Evolutionary conservation across 345 rosid species (phyloP).

Genomic region (Eutrema japonicum): DNA sequence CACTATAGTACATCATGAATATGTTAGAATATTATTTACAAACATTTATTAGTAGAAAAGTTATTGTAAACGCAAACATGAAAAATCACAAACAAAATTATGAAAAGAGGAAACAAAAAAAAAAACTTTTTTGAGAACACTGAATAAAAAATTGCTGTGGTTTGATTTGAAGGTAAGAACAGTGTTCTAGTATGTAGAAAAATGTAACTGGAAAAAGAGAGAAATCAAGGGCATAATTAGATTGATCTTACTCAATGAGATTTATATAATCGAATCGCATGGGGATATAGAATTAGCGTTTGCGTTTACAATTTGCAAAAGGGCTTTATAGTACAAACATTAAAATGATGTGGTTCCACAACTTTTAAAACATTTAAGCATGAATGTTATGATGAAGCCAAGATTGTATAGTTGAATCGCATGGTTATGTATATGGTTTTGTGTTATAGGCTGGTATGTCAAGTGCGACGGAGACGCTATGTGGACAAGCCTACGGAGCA

Average conservation of each 20-base stretch:
- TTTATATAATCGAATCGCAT: not conserved
- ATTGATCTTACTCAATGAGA: not conserved
- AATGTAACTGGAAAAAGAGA: too few species aligned
- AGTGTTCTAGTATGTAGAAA: too few species aligned
- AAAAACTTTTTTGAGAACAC: too few species aligned
- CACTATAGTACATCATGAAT: not conserved
- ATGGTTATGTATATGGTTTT: not conserved
- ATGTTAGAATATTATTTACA: constrained; percentile 1
- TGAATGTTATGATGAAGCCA: not conserved
- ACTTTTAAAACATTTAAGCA: not conserved
- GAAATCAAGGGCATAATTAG: too few species aligned
- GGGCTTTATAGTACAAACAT: not conserved
- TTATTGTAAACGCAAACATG: not conserved
- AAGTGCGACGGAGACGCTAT: constrained; percentile 62
- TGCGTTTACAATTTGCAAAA: not conserved
- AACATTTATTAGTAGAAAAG: not conserved
- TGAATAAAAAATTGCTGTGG: too few species aligned
- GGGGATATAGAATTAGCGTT: not conserved
- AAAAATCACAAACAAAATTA: not conserved
- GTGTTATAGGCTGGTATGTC: constrained; percentile 58
- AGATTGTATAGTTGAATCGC: not conserved
- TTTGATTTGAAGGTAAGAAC: too few species aligned
- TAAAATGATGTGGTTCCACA: not conserved
- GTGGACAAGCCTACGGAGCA: constrained; percentile 71
- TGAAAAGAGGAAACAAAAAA: too few species aligned